Evolutionary conservation across 768 basidiomycete species (phyloP), one percentile per base, ranked within the genome.

Genomic region (Cystofilobasidium macerans): DNA sequence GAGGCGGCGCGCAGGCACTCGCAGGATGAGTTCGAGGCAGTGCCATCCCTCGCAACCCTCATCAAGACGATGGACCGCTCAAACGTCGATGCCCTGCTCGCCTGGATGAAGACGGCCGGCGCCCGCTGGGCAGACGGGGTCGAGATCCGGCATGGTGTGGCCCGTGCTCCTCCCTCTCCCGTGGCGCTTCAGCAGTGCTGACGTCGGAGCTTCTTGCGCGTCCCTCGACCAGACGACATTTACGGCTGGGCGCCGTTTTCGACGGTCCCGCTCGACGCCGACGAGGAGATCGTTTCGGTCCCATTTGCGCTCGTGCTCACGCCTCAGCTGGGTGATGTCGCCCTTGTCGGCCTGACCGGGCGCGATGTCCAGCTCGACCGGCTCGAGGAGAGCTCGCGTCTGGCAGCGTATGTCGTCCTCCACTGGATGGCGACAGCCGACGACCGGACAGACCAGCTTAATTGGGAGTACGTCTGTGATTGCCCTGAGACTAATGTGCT

Each of bases 261-360:
- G 3, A 62, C 69, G 0, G 12, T 59, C 0, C 8, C 69, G 0
- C 67, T 76, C 20, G 35, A 57, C 1, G n/a, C 72, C 0, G 73
- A 72, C 22, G 67, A 67, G 11, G 45, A 69, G 3, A 61, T 75
- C 36, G 69, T 78, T 4, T 73, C 74, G 3, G 74, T 76, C 64
- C 77, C 77, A 0, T 76, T 76, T 64, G 67, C 69, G 0, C 63
- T 74, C 28, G 73, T 74, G n/a, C 65, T 76, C n/a, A 77, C 77
- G 0, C 71, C 76, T 0, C 64, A 67, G 4, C 57, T 71, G 16
- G 73, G 72, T 7, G 63, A 69, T 18, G 16, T n/a, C n/a, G 70
- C 74, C 0, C 47, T 71, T 18, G 68, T 66, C 26, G 67, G 65
- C 26, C 30, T 70, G 3, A 13, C 45, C 16, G 67, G 59, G 22